Evolutionary conservation across 179 eudicot species (phyloP), one percentile per base, ranked within the genome.

Genomic region (Beta macrorhiza): DNA sequence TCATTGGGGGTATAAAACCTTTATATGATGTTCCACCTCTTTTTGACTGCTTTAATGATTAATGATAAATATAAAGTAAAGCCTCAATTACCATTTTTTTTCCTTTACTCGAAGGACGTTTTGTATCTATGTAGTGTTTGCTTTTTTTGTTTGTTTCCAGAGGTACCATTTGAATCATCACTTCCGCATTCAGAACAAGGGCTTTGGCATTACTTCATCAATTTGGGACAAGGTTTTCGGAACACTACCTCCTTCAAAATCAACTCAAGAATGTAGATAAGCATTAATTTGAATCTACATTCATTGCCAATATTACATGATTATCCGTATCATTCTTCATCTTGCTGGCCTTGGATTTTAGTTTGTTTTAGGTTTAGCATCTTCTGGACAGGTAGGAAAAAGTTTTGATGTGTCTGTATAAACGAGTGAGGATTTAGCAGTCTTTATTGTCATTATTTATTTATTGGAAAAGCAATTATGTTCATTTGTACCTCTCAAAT

Each of bases 151-250:
- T 79, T 70, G 52, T 83, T 52, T 52, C 83, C 94, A 94, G 99
- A 93, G 82, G 65, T 94, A 92, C 85, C 99, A 96, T 85, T 74
- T 96, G 87, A 96, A 96, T 82, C 99, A 96, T 87, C 98, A 96
- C 81, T 96, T 92, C 87, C 92, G 97, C 7, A 87, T 91, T 82
- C 99, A 96, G 70, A 71, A 88, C 81, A 94, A 85, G 89, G 98
- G 99, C 37, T 96, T 87, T 74, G 99, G 98, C 67, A 91, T 96
- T 67, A 96, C 99, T 53, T 94, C 99, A 7, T 79, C 97, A 1
- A 58, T 94, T 44, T 96, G 99, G 99, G 99, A 96, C 88, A 96
- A 76, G 85, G 91, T 89, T 1, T 92, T 92, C 5, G 97, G 94
- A 83, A 96, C 99, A 32, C 82, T 96, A 45, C 99, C 99, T 22